Base-by-base conservation (phyloP, 306 rosid genomes). In the Inga oerstediana region DNA sequence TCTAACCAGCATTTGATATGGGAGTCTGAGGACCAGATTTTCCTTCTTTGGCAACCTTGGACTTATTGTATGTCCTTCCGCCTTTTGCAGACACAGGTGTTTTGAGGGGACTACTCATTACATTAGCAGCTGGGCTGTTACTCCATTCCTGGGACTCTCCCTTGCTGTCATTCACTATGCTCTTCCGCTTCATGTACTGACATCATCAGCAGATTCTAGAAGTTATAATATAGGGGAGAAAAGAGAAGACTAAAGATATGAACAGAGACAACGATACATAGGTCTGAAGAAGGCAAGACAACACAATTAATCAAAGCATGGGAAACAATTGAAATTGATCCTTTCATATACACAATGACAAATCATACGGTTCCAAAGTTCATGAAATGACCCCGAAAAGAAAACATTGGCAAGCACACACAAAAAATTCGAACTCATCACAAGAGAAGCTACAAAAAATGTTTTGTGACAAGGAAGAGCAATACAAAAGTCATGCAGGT, bases 21-120 rank as follows among this genome's bases (percentile, higher is more conserved):
- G 98, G 97, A 75, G 98, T 97, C 72, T 84, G 94, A 83, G 98
- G 94, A 61, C 90, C 93, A 69, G 94, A 89, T 85, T 83, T 87
- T 58, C 84, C 87, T 51, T 88, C 97, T 85, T 88, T 94, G 65
- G 94, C 70, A 87, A 79, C 89, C 90, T 92, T 92, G 74, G 97
- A 78, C 81, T 87, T 89, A 71, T 85, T 92, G 85, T 85, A 85
- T 41, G 87, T 52, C 86, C 93, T 92, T 77, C 92, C 97, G 8
- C 92, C 97, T 88, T 96, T 97, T n/a, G 89, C 84, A 82, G 98
- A 92, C 74, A 88, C 84, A 19, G 98, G 98, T 69, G 99, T 94
- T 78, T 89, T 93, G 44, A 91, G 74, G 72, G 92, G 93, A 87
- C 90, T 92, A 67, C 51, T 90, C 10, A 59, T 73, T 51, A 75